Conservation (phyloP, 345 rosid genomes). For the Kernera saxatilis region DNA sequence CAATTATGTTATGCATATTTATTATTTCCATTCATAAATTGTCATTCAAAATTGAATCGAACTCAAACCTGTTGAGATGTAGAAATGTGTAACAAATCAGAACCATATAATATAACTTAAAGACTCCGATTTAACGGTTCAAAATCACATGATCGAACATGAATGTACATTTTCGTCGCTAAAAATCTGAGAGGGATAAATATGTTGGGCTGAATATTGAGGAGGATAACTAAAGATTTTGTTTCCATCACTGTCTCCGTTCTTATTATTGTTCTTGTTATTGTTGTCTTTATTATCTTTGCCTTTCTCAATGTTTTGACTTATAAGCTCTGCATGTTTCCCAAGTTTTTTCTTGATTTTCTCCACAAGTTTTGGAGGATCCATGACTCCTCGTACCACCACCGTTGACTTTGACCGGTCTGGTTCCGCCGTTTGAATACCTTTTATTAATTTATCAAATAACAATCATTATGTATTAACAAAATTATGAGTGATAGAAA, state of each 20-base stretch:
- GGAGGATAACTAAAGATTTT: slow-evolving; percentile 38
- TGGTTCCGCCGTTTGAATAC: slow-evolving; percentile 46
- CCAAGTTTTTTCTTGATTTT: slow-evolving; percentile 37
- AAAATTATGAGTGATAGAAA: too few relatives aligned
- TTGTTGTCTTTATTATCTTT: not conserved
- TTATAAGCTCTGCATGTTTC: slow-evolving; percentile 45
- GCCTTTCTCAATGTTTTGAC: slow-evolving; percentile 25
- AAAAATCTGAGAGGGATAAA: slow-evolving; percentile 29
- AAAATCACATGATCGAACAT: slow-evolving; percentile 44
- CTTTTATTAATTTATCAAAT: slow-evolving; percentile 14
- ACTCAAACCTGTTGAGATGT: not conserved
- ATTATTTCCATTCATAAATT: too few relatives aligned
- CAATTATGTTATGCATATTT: too few relatives aligned
- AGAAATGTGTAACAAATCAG: not conserved
- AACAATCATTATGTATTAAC: too few relatives aligned
- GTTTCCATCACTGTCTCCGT: slow-evolving; percentile 5
- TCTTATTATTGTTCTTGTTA: not conserved
- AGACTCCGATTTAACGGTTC: not conserved
- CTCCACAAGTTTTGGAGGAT: slow-evolving; percentile 38
- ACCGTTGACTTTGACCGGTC: slow-evolving; percentile 51
- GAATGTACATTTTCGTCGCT: slow-evolving; percentile 50
- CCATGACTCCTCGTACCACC: slow-evolving; percentile 49
- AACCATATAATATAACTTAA: not conserved
- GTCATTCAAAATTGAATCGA: not conserved
- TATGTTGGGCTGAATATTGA: slow-evolving; percentile 27